phyloP scores from a whole-genome alignment of 352 stramenopile species.

The Pythium chondricola region DNA sequence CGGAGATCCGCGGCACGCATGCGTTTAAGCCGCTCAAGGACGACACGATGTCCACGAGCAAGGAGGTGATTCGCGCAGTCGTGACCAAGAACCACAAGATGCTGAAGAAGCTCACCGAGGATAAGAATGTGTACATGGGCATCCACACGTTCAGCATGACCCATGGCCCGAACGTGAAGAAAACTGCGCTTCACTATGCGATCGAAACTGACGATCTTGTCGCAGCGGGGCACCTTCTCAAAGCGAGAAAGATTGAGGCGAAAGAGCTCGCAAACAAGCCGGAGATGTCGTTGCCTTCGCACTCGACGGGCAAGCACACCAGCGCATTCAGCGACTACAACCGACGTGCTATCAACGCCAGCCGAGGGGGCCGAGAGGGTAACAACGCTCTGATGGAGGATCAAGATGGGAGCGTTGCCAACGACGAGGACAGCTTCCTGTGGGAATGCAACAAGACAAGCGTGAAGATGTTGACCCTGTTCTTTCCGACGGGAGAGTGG shows the following conservation, averaged over 20 bases:
- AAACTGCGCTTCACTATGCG: constrained; percentile 53
- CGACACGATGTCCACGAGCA: constrained; percentile 43
- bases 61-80: constrained; percentile 65
- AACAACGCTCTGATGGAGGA: constrained; percentile 70
- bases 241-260: constrained; percentile 40
- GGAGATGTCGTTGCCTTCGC: constrained; percentile 50
- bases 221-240: constrained; percentile 32
- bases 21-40: constrained; percentile 29
- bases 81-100: constrained; percentile 67
- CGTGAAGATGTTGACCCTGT: constrained; percentile 54
- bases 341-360: constrained; percentile 72
- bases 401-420: neutral
- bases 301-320: constrained; percentile 72
- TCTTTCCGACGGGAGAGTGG: constrained; percentile 64
- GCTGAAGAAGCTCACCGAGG: constrained; percentile 51
- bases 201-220: constrained; percentile 55
- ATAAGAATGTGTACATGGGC: constrained; percentile 35
- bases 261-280: constrained; percentile 35
- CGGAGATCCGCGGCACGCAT: constrained; percentile 44
- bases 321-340: constrained; percentile 81
- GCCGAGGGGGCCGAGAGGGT: constrained; percentile 68
- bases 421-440: constrained; percentile 22
- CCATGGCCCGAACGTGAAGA: constrained; percentile 36
- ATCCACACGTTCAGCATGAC: constrained; percentile 44
- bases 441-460: constrained; percentile 41